Evolutionary conservation across 805 yeast species (phyloP), one percentile per base, ranked within the genome.

Genomic region (Candida taoyuanica): DNA sequence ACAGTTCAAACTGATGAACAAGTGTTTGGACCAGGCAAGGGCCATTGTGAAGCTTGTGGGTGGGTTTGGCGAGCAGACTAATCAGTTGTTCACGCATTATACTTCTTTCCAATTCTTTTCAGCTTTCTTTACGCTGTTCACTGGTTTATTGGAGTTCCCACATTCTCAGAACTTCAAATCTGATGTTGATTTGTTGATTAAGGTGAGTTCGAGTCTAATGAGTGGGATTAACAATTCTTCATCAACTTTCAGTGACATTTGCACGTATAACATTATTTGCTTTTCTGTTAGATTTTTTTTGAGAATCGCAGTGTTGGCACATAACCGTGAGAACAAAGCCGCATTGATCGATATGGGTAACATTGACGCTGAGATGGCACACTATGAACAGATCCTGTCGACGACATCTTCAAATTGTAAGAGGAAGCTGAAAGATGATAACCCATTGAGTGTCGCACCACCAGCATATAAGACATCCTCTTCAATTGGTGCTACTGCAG

Each of bases 81-180:
- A 32, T 12, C 37, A 43, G 14, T 17, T 45, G 5, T 45, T 44
- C 23, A 44, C 44, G 18, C 47, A 48, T 25, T 34, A 40, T 27
- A 39, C 43, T 1, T 25, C 43, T 0, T 52, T 47, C 37, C 49
- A 41, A 11, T 55, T 48, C 34, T 47, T 44, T 23, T 47, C 55
- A 13, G 47, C 58, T 2, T 55, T 52, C 42, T 52, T 49, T 37
- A 40, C 56, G 4, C 29, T 55, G 28, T 49, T 55, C 31, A 46
- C 51, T 7, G 48, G 55, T 16, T 29, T 44, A 5, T 25, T 52
- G 11, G 59, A 53, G 20, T 43, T 44, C 33, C 57, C 58, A 11
- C 36, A 14, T 4, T 38, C 50, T 1, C 29, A 29, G 11, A 18
- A 26, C 12, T 31, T 47, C 6, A 42, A 29, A 23, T 30, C 30